A percentile compares a stretch with the other conserved stretches of the same genome.
These are phyloP conservation scores for Macrophomina tecta DNA, from an alignment of 2,329 filamentous ascomycete genomes.

Conservation along the genomic window DNA sequence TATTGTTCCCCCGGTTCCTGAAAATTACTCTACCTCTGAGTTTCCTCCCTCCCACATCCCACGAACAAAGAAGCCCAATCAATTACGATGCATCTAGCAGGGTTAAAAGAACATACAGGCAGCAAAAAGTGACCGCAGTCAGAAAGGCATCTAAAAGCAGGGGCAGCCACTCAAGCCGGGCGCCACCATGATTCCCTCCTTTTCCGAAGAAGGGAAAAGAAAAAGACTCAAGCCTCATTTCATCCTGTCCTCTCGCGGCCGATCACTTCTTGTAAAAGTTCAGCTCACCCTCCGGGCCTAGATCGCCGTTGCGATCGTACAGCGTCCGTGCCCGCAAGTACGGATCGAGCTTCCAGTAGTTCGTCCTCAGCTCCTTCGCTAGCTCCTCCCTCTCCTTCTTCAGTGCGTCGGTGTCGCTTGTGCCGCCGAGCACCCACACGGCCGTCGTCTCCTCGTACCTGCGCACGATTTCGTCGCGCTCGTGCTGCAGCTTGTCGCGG, in stretches of 20 bases:
- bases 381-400: slow-evolving; percentile 66
- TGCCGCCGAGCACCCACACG: slow-evolving; percentile 68
- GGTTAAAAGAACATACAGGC: background rate
- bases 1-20: background rate
- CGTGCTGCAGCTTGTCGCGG: slow-evolving; percentile 67
- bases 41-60: background rate
- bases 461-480: slow-evolving; percentile 69
- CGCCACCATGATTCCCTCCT: background rate
- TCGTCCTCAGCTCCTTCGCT: slow-evolving; percentile 68
- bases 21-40: background rate
- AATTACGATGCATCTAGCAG: background rate
- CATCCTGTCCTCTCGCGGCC: too few species aligned
- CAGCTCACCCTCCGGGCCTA: slow-evolving; percentile 70
- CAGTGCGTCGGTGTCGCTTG: slow-evolving; percentile 46
- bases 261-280: slow-evolving; percentile 67
- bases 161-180: too few species aligned
- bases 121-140: background rate
- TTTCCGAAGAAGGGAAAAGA: background rate
- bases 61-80: background rate
- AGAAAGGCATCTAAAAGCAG: background rate
- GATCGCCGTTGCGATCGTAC: slow-evolving; percentile 81
- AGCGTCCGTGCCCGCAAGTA: slow-evolving; percentile 82
- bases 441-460: slow-evolving; percentile 77
- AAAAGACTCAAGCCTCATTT: background rate
- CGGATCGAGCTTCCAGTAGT: slow-evolving; percentile 91